These are phyloP conservation scores for Flagelloscypha sp. DNA, from an alignment of 768 basidiomycete species.

Conservation along the genomic window DNA sequence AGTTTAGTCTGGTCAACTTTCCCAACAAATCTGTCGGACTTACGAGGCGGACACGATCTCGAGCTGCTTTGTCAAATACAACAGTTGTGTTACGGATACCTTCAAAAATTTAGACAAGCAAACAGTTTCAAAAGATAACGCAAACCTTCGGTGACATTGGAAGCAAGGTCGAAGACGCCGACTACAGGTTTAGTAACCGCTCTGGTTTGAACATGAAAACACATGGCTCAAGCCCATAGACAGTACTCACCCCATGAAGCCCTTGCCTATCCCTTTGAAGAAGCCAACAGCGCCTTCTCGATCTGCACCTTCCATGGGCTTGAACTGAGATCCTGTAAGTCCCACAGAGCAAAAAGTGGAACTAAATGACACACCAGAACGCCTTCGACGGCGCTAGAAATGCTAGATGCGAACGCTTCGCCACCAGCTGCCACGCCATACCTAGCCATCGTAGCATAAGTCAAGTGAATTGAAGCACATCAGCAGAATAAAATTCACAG, in stretches of 20 bases:
- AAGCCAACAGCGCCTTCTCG: slow-evolving; percentile 90
- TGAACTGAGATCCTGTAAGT: slow-evolving; percentile 48
- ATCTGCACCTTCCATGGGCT: slow-evolving; percentile 96
- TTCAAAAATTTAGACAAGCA: slow-evolving; percentile 19
- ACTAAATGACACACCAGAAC: slow-evolving; percentile 52
- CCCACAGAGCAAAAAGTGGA: slow-evolving; percentile 1
- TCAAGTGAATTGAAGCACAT: neutral
- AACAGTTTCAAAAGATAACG: neutral
- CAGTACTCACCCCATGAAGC: slow-evolving; percentile 73
- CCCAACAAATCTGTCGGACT: slow-evolving; percentile 17
- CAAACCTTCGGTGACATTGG: slow-evolving; percentile 86
- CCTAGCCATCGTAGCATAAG: slow-evolving; percentile 30
- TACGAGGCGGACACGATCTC: slow-evolving; percentile 80
- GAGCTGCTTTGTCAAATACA: slow-evolving; percentile 86
- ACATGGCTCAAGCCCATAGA: neutral
- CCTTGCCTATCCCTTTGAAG: slow-evolving; percentile 96
- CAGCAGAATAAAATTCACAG: slow-evolving; percentile 45
- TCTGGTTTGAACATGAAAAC: slow-evolving; percentile 29
- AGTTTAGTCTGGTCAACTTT: slow-evolving; percentile 2
- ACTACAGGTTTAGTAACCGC: slow-evolving; percentile 95
- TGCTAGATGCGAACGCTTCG: slow-evolving; percentile 86
- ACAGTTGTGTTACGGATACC: slow-evolving; percentile 98
- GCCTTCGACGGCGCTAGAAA: slow-evolving; percentile 94
- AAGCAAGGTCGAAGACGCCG: slow-evolving; percentile 92
- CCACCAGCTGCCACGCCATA: slow-evolving; percentile 96